Evolutionary conservation across 108 stramenopile genomes (phyloP).

Genomic region (Bacterosira constricta): DNA sequence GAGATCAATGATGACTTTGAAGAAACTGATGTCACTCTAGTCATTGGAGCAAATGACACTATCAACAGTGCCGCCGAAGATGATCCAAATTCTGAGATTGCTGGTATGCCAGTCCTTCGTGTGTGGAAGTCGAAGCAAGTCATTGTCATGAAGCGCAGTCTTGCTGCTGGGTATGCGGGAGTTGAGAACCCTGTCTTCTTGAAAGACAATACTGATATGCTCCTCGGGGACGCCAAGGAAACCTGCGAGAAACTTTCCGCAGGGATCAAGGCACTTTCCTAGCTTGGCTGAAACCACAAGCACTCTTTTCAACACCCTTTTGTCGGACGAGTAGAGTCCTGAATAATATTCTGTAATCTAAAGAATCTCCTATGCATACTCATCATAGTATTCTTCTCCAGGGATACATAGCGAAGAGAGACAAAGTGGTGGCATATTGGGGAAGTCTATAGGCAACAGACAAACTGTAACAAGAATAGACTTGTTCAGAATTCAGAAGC

Average conservation of each 20-base stretch:
- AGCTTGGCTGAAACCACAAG: conserved; percentile 3
- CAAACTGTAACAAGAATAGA: too few relatives aligned
- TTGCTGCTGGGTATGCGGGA: conserved; percentile 98
- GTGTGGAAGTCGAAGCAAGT: conserved; percentile 99
- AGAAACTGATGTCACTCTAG: conserved; percentile 91
- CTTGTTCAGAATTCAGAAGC: too few relatives aligned
- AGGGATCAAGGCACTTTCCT: conserved; percentile 69
- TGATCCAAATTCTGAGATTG: conserved; percentile 95
- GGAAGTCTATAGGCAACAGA: too few relatives aligned
- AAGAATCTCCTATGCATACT: too few relatives aligned
- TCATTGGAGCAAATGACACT: conserved; percentile 99
- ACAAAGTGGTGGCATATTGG: too few relatives aligned
- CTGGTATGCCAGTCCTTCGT: conserved; percentile 96
- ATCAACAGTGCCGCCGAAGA: conserved; percentile 97
- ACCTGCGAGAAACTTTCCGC: conserved; percentile 88
- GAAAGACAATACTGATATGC: conserved; percentile 98
- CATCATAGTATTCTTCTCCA: too few relatives aligned
- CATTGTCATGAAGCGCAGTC: conserved; percentile 98
- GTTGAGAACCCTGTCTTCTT: conserved; percentile 99
- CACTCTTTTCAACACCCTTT: too few relatives aligned
- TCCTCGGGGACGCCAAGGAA: conserved; percentile 96
- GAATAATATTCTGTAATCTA: too few relatives aligned
- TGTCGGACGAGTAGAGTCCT: too few relatives aligned
- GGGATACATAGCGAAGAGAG: too few relatives aligned
- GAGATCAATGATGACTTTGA: conserved; percentile 97